Percentiles rank a stretch among this genome's conserved stretches.
These are phyloP conservation scores for sorghum (Sorghum bicolor) DNA, from an alignment of 176 grass and related monocot species.

Conservation along the genomic window Sorghum_bicolor_NCBIv3 NC_012873.2:10341501-10342000, in stretches of 20 bases:
- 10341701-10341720: slow-evolving; percentile 28
- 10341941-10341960: slow-evolving; percentile 96
- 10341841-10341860: slow-evolving; percentile 96
- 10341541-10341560: slow-evolving; percentile 95
- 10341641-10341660: slow-evolving; percentile 86
- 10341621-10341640: slow-evolving; percentile 75
- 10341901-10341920: neutral
- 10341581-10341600: slow-evolving; percentile 90
- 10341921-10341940: slow-evolving; percentile 22
- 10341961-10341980: slow-evolving; percentile 95
- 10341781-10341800: slow-evolving; percentile 82
- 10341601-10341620: slow-evolving; percentile 72
- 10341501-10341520: slow-evolving; percentile 2
- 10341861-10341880: slow-evolving; percentile 20
- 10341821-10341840: slow-evolving; percentile 99
- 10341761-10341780: slow-evolving; percentile 64
- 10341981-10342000: slow-evolving; percentile 75
- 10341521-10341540: slow-evolving; percentile 11
- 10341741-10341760: slow-evolving; percentile 19
- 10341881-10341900: neutral
- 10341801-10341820: slow-evolving; percentile 80
- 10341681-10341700: slow-evolving; percentile 53
- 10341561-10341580: slow-evolving; percentile 91
- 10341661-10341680: slow-evolving; percentile 72
- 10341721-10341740: slow-evolving; percentile 23